These are phyloP conservation scores for Paradendryphiella salina DNA, from an alignment of 2,329 filamentous ascomycete genomes.

Conservation along the genomic window DNA sequence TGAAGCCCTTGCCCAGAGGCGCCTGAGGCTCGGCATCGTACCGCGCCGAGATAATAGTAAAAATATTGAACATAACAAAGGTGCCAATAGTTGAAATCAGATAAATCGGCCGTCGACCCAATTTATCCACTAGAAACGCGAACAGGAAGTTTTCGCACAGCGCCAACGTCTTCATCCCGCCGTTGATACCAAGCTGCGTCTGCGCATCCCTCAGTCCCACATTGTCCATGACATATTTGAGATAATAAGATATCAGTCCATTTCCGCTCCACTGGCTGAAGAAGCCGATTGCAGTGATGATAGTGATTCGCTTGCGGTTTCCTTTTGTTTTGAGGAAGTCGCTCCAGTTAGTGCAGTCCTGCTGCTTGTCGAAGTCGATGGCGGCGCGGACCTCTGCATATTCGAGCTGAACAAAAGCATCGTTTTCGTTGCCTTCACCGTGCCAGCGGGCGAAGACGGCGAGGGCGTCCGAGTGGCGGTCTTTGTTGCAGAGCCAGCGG, in stretches of 20 bases:
- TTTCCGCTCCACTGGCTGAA: conserved; percentile 49
- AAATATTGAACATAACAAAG: conserved; percentile 49
- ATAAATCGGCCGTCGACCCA: conserved; percentile 51
- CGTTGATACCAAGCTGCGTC: conserved; percentile 47
- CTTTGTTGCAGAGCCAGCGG: conserved; percentile 61
- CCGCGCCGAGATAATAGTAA: conserved; percentile 44
- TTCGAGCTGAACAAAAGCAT: conserved; percentile 20
- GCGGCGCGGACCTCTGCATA: conserved; percentile 20
- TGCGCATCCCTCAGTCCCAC: conserved; percentile 45
- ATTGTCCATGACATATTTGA: conserved; percentile 43
- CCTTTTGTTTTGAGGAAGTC: conserved; percentile 38
- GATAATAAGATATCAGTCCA: conserved; percentile 46
- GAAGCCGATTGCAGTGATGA: conserved; percentile 45
- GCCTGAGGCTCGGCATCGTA: conserved; percentile 10
- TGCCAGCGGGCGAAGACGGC: conserved; percentile 60
- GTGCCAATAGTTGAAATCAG: conserved; percentile 50
- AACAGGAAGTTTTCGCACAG: conserved; percentile 39
- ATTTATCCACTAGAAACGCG: conserved; percentile 45
- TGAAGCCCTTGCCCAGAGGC: conserved; percentile 8
- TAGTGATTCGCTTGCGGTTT: conserved; percentile 48
- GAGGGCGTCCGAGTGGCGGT: conserved; percentile 58
- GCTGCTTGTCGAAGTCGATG: conserved; percentile 27
- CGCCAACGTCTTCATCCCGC: conserved; percentile 48
- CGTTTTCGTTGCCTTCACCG: conserved; percentile 47
- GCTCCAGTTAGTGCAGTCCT: conserved; percentile 3